These are phyloP conservation scores for Mediolabrus comicus DNA, from an alignment of 108 stramenopile species.

Conservation along the genomic window DNA sequence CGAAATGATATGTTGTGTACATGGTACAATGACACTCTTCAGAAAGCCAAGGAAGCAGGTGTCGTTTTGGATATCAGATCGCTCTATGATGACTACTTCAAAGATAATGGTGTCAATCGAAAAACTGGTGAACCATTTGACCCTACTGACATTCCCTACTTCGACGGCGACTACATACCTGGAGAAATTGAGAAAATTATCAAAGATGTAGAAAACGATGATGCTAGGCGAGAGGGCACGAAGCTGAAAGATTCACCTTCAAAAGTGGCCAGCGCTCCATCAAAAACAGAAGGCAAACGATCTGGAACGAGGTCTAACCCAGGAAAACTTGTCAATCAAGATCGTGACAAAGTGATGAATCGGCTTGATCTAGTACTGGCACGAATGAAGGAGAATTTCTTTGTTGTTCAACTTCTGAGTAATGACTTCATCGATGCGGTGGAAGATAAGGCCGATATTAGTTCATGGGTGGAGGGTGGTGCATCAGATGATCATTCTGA, in stretches of 20 bases:
- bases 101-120: slow-evolving; percentile 42
- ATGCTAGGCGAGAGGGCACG: slow-evolving; percentile 21
- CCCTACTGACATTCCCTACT: slow-evolving; percentile 83
- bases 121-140: slow-evolving; percentile 28
- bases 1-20: slow-evolving; percentile 85
- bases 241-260: slow-evolving; percentile 18
- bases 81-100: slow-evolving; percentile 91
- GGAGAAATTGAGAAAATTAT: slow-evolving; percentile 94
- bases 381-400: slow-evolving; percentile 83
- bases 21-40: slow-evolving; percentile 92
- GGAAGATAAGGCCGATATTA: slow-evolving; percentile 59
- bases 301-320: slow-evolving; percentile 64
- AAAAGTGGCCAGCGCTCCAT: slow-evolving; percentile 4
- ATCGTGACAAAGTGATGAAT: slow-evolving; percentile 69
- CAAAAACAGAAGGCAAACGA: slow-evolving; percentile 52
- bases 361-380: slow-evolving; percentile 62
- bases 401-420: slow-evolving; percentile 75
- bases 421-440: slow-evolving; percentile 63
- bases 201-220: slow-evolving; percentile 53
- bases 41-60: slow-evolving; percentile 75
- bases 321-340: slow-evolving; percentile 51
- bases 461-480: slow-evolving; percentile 57
- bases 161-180: slow-evolving; percentile 96
- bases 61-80: slow-evolving; percentile 68
- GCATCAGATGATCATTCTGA: slow-evolving; percentile 1